Base-by-base conservation (phyloP, 2,329 filamentous ascomycete genomes). In the Ceratocystis colombiana region DNA sequence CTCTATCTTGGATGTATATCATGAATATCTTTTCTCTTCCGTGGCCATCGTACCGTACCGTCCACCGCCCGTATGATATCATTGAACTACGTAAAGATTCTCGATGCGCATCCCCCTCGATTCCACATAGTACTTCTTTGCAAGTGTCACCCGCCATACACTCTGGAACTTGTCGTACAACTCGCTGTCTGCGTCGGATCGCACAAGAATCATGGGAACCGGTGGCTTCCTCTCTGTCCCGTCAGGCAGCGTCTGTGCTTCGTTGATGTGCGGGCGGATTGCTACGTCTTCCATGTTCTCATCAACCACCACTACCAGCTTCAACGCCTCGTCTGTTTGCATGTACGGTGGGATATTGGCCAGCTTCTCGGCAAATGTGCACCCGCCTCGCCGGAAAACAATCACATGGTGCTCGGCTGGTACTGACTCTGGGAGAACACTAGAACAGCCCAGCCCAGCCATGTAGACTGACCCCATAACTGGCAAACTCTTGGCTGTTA, bases 201-300 rank as follows among this genome's bases (percentile, higher is more conserved):
- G 85, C 22, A 96, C 83, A 83, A 97, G 89, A 48, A 96, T 81
- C 83, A 96, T 85, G 12, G 89, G 84, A 46, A 97, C 87, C 1
- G 86, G 87, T 71, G 91, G 81, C 53, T 85, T 82, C 10, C 91
- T 78, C 64, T 81, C 79, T 64, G 91, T 78, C 0, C 91, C 90
- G 2, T 79, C 82, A 0, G 86, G 84, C 1, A 88, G 91, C 62
- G 79, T 76, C 77, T 96, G 93, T 63, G 79, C 77, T 69, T 87
- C 82, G 64, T 96, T 89, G 3, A 99, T 79, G 61, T 94, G 76
- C 1, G 94, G 94, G 45, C 81, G 75, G 69, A 80, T 75, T 65
- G 76, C 69, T 20, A 73, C 71, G 41, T 72, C 74, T 8, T 74
- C 70, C 7, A 71, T 72, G 12, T 73, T 72, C 61, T 77, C 75